Base-by-base conservation (phyloP, 768 basidiomycete species). In the Mycena leptocephala region DNA sequence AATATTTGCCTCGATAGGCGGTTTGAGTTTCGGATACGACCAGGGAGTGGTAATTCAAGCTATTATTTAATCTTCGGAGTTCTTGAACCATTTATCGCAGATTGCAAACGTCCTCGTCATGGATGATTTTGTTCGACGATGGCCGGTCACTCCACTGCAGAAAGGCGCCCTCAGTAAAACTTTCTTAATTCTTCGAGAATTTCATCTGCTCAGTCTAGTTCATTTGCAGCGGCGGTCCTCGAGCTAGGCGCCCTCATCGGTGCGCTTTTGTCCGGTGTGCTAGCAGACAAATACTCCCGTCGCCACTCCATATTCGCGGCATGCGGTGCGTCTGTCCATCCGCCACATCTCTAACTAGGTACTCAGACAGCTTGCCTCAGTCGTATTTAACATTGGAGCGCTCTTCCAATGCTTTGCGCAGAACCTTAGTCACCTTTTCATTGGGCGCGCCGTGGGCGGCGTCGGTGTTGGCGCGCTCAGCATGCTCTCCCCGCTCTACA, bases 81-180 rank as follows among this genome's bases (percentile, higher is more conserved):
- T 26, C 46, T 30, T 35, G 39, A 64, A 16, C 20, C 13, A 56
- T 20, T 67, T 2, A 22, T 41, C 24, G 8, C 39, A 90, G 89
- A 95, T 96, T 77, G 94, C 95, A 3, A 96, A 96, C 81, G 92
- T 96, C 18, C 88, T 96, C 16, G 94, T 96, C 16, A 96, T 96
- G 95, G 85, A 88, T 48, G 93, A 95, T 78, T 96, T 96, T 78
- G 77, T 90, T 32, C 78, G 84, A 62, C 88, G 92, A 11, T 96
- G 94, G 92, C 93, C 93, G 6, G 84, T 95, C 3, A 91, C 92
- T 7, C 89, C 95, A 0, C 87, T 93, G 85, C 92, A 96, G 85
- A 93, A 92, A 79, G 95, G 95, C 6, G 84, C 90, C 24, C 94
- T 96, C 91, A 96, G 95, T 96, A 79, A 70, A 4, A 87, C 20